A percentile compares a stretch with the other conserved stretches of the same genome.
Evolutionary conservation across 805 yeast species (phyloP).

Genomic region (Ogataea allantospora): DNA sequence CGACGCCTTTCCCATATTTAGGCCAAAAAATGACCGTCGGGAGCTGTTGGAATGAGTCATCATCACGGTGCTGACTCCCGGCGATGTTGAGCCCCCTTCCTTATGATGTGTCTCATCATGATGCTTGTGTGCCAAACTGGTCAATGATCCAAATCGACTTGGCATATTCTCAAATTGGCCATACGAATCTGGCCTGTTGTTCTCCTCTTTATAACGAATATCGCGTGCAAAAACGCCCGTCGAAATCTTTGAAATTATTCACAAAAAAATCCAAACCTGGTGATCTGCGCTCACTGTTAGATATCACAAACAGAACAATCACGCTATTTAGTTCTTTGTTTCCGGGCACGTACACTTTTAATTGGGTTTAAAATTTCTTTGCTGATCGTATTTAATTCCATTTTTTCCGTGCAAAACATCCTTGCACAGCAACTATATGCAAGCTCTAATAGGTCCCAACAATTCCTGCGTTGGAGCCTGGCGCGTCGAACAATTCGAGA

Average conservation of each 20-base stretch:
- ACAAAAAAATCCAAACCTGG: not conserved
- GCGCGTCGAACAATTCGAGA: conserved; percentile 15
- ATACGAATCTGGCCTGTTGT: not conserved
- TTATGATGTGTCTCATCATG: conserved; percentile 22
- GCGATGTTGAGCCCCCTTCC: conserved; percentile 16
- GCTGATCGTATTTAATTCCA: conserved; percentile 11
- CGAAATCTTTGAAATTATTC: not conserved
- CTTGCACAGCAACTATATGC: conserved; percentile 11
- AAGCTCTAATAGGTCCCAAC: not conserved
- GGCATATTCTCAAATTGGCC: conserved; percentile 24
- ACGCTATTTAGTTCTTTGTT: not conserved
- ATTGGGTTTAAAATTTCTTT: conserved; percentile 2
- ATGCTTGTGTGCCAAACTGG: conserved; percentile 26
- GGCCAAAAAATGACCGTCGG: conserved; percentile 32
- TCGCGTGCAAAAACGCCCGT: conserved; percentile 1
- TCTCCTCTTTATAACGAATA: not conserved
- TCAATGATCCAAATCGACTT: conserved; percentile 30
- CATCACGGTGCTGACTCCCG: conserved; percentile 18
- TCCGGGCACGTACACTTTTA: not conserved
- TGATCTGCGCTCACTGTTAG: conserved; percentile 9
- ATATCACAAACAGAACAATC: conserved; percentile 4
- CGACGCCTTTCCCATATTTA: conserved; percentile 28
- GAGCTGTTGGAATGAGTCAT: conserved; percentile 26
- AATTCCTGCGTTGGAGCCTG: conserved; percentile 17
- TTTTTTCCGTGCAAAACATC: conserved; percentile 15